Percentiles rank a stretch among this genome's conserved stretches.
Evolutionary conservation across 1,284 basidiomycete species (phyloP).

Genomic region (Schizophyllum commune): DNA sequence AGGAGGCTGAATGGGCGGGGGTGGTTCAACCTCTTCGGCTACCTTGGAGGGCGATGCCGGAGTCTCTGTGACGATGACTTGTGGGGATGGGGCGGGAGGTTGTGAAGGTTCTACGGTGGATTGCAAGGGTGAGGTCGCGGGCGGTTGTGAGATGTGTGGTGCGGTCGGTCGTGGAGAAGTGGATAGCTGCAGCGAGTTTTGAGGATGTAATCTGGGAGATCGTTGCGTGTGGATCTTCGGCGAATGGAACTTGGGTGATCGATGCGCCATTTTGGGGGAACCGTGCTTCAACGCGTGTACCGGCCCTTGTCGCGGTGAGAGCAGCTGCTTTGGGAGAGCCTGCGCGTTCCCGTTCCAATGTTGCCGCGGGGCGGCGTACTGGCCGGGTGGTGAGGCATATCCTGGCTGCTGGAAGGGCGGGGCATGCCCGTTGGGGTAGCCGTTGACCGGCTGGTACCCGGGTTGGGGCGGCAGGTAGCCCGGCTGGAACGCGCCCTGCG

Average conservation of each 20-base stretch:
- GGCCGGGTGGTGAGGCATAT: not conserved
- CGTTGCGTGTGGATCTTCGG: not conserved
- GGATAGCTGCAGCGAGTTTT: not conserved
- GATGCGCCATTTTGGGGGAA: not conserved
- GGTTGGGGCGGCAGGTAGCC: not conserved
- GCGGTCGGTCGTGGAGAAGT: not conserved
- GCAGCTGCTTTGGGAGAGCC: not conserved
- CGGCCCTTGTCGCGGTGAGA: not conserved
- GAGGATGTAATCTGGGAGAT: not conserved
- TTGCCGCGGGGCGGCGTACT: not conserved
- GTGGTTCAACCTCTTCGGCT: not conserved
- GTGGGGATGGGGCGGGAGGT: not conserved
- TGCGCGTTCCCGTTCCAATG: not conserved
- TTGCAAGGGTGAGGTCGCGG: not conserved
- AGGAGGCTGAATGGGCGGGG: too few relatives aligned
- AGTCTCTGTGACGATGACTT: not conserved
- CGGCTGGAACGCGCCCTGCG: not conserved
- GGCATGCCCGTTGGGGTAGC: not conserved
- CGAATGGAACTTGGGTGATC: not conserved
- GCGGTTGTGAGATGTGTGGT: not conserved
- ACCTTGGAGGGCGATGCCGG: not conserved
- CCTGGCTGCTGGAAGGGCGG: not conserved
- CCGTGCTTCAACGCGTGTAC: not conserved
- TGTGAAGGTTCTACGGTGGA: not conserved
- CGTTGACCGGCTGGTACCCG: not conserved